Base-by-base conservation (phyloP, 2,329 filamentous ascomycete species). In the Beauveria sp. region DNA sequence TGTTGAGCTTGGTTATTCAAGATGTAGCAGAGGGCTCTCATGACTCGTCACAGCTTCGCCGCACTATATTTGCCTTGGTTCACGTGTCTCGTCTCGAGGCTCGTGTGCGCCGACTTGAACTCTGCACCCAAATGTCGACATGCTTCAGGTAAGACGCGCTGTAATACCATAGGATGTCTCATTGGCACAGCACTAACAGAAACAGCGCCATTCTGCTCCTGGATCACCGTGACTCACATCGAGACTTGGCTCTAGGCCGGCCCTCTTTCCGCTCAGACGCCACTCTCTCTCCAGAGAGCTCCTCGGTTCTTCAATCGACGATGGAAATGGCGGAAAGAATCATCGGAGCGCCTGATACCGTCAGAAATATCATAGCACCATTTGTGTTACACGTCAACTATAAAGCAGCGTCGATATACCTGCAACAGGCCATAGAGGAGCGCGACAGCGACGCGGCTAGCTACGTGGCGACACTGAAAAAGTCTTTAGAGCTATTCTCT, bases 61-160 rank as follows among this genome's bases (percentile, higher is more conserved):
- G 62, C 31, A 65, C 64, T 1, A 58, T 65, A 18, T 59, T 65
- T 24, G 59, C 64, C 4, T 40, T 65, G 46, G 62, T 62, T 14
- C 62, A 62, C 12, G 54, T 66, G 1, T 64, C 61, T 9, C 52
- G 59, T 24, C 43, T 62, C 14, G 64, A 66, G 18, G 63, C 58
- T 5, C 55, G 58, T 18, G 50, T 59, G 60, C 61, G 62, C 45
- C n/a, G 50, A 49, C 58, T 61, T 42, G 62, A 61, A 40, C 51
- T 66, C 40, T 65, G 64, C 48, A 65, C 59, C 6, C 64, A 66
- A 51, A 65, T 66, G 61, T 52, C 64, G 22, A 62, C 63, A 10
- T 65, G 63, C 53, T 66, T 54, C 34, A 66, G 64, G 64, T 65
- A 59, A 28, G 42, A 16, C 20, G 26, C 5, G 12, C n/a, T n/a